Evolutionary conservation across 345 rosid genomes (phyloP).

Genomic region (Pelargonium nanum): DNA sequence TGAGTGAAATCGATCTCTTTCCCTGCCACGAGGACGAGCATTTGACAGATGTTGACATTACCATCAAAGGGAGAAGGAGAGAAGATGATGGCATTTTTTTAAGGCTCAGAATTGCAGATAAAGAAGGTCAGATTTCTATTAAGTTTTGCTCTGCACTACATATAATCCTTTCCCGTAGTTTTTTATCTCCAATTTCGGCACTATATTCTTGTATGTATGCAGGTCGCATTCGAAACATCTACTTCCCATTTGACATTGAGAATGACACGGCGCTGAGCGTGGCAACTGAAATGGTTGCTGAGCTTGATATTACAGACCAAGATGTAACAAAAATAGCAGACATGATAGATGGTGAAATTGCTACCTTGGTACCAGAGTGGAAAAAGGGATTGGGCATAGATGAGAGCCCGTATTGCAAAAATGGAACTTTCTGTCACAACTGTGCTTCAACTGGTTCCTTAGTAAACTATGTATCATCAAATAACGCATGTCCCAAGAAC

Average conservation of each 20-base stretch:
- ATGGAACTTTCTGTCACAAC: conserved; percentile 24
- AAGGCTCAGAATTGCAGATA: conserved; percentile 72
- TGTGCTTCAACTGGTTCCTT: conserved; percentile 29
- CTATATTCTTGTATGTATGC: conserved; percentile 13
- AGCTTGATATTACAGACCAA: conserved; percentile 69
- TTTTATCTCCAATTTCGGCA: background rate
- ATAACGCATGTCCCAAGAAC: conserved; percentile 21
- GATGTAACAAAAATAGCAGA: conserved; percentile 77
- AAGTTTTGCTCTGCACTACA: no score
- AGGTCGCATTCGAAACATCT: conserved; percentile 73
- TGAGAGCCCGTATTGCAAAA: conserved; percentile 15
- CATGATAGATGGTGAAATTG: conserved; percentile 73
- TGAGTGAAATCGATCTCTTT: conserved; percentile 50
- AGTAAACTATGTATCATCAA: conserved; percentile 36
- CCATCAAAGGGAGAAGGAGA: conserved; percentile 65
- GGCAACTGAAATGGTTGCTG: conserved; percentile 84
- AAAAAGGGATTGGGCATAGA: conserved; percentile 20
- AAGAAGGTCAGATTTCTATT: conserved; percentile 47
- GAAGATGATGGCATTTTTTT: conserved; percentile 70
- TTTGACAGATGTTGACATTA: conserved; percentile 37
- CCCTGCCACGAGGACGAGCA: conserved; percentile 48
- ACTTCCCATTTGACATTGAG: conserved; percentile 71
- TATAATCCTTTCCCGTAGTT: no score
- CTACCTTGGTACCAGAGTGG: conserved; percentile 66
- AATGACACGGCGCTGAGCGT: conserved; percentile 69